These are phyloP conservation scores for Aspergillus wentii DNA, from an alignment of 495 filamentous ascomycete genomes.

Conservation along the genomic window DNA sequence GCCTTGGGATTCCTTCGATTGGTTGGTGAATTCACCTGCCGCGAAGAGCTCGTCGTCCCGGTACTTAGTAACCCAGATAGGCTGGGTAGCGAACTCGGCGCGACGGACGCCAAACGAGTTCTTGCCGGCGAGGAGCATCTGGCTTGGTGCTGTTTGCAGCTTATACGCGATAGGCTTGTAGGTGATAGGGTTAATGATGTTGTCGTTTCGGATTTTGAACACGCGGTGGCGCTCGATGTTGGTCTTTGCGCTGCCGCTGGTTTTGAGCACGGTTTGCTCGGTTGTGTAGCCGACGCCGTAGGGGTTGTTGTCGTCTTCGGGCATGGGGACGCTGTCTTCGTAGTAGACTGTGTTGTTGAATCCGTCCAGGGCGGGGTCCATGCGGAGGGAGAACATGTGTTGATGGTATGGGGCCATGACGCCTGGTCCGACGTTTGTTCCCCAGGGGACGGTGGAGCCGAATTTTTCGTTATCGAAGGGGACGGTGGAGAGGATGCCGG, in stretches of 20 bases:
- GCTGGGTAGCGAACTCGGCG: conserved; percentile 77
- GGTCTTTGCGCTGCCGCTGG: conserved; percentile 60
- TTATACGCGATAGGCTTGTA: conserved; percentile 77
- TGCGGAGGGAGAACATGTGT: conserved; percentile 85
- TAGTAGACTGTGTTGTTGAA: conserved; percentile 63
- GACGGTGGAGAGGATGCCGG: conserved; percentile 80
- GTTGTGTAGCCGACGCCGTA: conserved; percentile 71
- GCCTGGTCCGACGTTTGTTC: conserved; percentile 82
- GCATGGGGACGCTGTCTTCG: conserved; percentile 69
- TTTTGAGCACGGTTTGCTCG: conserved; percentile 53
- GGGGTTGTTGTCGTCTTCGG: conserved; percentile 67
- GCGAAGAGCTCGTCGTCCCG: conserved; percentile 77
- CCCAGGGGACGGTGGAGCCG: conserved; percentile 58
- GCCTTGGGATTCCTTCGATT: conserved; percentile 57
- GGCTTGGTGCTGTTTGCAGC: conserved; percentile 65
- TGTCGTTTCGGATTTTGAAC: conserved; percentile 80
- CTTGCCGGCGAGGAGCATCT: conserved; percentile 69
- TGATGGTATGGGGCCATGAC: conserved; percentile 78
- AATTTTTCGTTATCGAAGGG: conserved; percentile 56
- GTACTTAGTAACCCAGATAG: conserved; percentile 79
- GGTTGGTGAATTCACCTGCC: conserved; percentile 84
- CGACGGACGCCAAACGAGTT: conserved; percentile 63
- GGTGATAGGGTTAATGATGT: conserved; percentile 64
- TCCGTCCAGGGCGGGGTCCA: conserved; percentile 80
- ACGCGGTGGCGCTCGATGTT: conserved; percentile 59